Evolutionary conservation across 495 filamentous ascomycete genomes (phyloP).

Genomic region (Saxophila tyrrhenica): DNA sequence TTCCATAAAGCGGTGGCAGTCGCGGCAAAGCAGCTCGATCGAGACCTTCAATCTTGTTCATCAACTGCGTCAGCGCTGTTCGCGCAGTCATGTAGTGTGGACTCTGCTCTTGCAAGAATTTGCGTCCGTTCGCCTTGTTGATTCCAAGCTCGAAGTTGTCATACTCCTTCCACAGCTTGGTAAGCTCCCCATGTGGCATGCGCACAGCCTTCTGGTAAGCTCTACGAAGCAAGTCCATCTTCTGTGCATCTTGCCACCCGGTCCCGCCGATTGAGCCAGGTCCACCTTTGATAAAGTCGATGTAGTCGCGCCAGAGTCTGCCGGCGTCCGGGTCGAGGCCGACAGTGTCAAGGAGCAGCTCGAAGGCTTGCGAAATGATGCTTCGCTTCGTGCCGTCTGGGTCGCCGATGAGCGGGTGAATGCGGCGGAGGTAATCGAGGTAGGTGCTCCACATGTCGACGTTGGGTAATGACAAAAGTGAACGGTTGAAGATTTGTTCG

Average conservation of each 20-base stretch:
- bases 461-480: slow-evolving; percentile 60
- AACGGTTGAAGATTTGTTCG: slow-evolving; percentile 70
- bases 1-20: slow-evolving; percentile 72
- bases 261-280: slow-evolving; percentile 76
- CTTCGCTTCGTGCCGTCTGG: slow-evolving; percentile 59
- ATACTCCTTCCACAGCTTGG: slow-evolving; percentile 90
- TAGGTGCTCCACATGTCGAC: slow-evolving; percentile 88
- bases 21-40: slow-evolving; percentile 64
- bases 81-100: slow-evolving; percentile 89
- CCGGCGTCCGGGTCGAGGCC: slow-evolving; percentile 90
- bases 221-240: slow-evolving; percentile 86
- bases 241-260: slow-evolving; percentile 92
- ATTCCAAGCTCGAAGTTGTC: slow-evolving; percentile 86
- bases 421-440: slow-evolving; percentile 83
- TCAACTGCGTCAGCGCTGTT: slow-evolving; percentile 67
- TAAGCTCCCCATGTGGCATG: slow-evolving; percentile 68
- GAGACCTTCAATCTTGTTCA: slow-evolving; percentile 72
- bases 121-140: slow-evolving; percentile 84
- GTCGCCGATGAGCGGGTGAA: slow-evolving; percentile 75
- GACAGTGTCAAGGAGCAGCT: slow-evolving; percentile 78
- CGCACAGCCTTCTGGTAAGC: slow-evolving; percentile 81
- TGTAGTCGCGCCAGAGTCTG: slow-evolving; percentile 82
- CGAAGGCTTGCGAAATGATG: slow-evolving; percentile 72
- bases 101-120: slow-evolving; percentile 83
- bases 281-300: slow-evolving; percentile 75